Evolutionary conservation across 306 rosid species (phyloP), one percentile per base, ranked within the genome.

Genomic region (Macrotyloma uniflorum): DNA sequence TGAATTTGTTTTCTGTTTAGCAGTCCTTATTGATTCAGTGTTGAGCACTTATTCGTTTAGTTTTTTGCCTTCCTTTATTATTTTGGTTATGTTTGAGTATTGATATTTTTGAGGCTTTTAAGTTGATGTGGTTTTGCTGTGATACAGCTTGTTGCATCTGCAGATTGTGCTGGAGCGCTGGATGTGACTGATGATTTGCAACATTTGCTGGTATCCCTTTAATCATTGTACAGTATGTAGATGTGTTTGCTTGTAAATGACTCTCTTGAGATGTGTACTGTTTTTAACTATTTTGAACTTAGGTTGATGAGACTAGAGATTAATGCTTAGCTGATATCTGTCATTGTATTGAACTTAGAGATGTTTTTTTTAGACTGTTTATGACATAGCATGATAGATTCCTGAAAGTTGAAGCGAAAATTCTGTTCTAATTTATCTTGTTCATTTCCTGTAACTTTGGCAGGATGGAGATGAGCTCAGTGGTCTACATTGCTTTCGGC

Each of bases 101-200:
- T 82, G 67, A 30, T 47, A 24, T 20, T 36, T 23, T 22, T 78
- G 65, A 76, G 53, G 46, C 20, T 65, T 79, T 67, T 57, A 76
- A 85, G 83, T 82, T 76, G 84, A 82, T 76, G 28, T 67, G 83
- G 83, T 87, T 82, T 86, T 90, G 84, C 87, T 95, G 87, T 88
- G 83, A 59, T 86, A 81, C 96, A 96, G 99, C 98, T 96, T 87
- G 97, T 96, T 87, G 93, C 96, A 49, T 87, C 99, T 83, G 96
- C 89, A 85, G 99, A 96, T 84, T 96, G 98, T 90, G 93, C 98
- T 57, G 98, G 99, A 87, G 98, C 99, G 15, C 82, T 96, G 83
- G 99, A 96, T 79, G 89, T 96, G 64, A 96, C 97, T 12, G 96
- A 93, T 11, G 98, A 93, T 89, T 89, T 96, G 87, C 97, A 87